Evolutionary conservation across 1,139 yeast genomes (phyloP).

Genomic region (Maudiozyma humilis): DNA sequence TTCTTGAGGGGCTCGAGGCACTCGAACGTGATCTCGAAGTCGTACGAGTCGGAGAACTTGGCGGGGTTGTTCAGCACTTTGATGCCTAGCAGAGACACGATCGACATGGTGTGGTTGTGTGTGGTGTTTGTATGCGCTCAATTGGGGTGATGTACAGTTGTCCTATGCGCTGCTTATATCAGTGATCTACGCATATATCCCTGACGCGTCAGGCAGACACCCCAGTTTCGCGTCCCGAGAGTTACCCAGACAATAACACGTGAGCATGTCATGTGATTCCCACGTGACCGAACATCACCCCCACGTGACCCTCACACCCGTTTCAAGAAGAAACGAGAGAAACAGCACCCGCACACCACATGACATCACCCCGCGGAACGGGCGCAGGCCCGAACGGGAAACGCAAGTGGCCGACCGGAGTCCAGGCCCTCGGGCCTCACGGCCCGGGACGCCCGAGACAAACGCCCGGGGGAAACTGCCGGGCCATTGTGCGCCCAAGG

Average conservation of each 20-base stretch:
- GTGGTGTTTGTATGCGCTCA: too few species aligned
- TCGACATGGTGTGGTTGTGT: constrained; percentile 56
- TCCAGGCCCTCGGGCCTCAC: background rate
- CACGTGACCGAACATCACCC: background rate
- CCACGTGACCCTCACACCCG: background rate
- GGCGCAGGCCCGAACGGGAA: background rate
- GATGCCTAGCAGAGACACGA: constrained; percentile 85
- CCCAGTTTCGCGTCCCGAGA: background rate
- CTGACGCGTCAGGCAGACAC: background rate
- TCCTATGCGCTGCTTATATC: too few species aligned
- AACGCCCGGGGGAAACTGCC: too few species aligned
- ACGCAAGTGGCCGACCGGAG: too few species aligned
- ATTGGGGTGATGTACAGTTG: too few species aligned
- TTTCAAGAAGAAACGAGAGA: too few species aligned
- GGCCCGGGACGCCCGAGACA: too few species aligned
- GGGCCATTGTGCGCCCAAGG: too few species aligned
- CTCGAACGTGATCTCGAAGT: constrained; percentile 94
- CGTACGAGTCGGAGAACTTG: constrained; percentile 83
- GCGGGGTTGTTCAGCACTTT: constrained; percentile 95
- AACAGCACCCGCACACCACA: background rate
- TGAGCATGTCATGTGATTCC: background rate
- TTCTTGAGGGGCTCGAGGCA: constrained; percentile 88
- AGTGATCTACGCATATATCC: too few species aligned
- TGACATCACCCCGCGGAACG: background rate
- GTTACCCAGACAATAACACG: background rate